Evolutionary conservation across 2,329 filamentous ascomycete genomes (phyloP).

Genomic region (Alternaria sp.): DNA sequence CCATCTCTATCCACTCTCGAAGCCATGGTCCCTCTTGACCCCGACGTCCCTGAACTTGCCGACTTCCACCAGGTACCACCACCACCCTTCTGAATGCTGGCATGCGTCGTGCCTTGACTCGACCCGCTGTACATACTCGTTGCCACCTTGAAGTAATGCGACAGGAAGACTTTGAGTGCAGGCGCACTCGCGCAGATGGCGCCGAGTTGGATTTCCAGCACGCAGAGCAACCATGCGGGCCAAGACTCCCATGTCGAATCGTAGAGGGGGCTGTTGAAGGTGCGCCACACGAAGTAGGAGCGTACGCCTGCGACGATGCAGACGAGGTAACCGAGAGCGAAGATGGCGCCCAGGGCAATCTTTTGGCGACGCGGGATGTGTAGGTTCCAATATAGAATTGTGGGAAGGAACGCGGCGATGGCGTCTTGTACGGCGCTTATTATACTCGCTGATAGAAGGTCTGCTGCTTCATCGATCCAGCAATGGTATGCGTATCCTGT

Average conservation of each 20-base stretch:
- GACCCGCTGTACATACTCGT: neutral
- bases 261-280: slow-evolving; percentile 21
- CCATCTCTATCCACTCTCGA: neutral
- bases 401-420: slow-evolving; percentile 21
- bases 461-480: slow-evolving; percentile 23
- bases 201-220: slow-evolving; percentile 26
- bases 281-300: slow-evolving; percentile 9
- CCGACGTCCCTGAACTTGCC: neutral
- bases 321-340: slow-evolving; percentile 23
- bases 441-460: slow-evolving; percentile 17
- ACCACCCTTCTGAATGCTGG: neutral
- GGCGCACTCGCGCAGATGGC: slow-evolving; percentile 25
- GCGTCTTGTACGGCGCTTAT: slow-evolving; percentile 25
- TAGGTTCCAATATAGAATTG: slow-evolving; percentile 28
- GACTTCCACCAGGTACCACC: neutral
- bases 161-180: slow-evolving; percentile 25
- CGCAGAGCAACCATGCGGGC: slow-evolving; percentile 16
- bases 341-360: slow-evolving; percentile 21
- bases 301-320: slow-evolving; percentile 16
- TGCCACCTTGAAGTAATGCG: slow-evolving; percentile 1
- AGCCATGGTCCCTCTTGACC: neutral
- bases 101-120: neutral
- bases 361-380: slow-evolving; percentile 26
- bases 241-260: slow-evolving; percentile 24
- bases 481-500: slow-evolving; percentile 17